A percentile compares a stretch with the other conserved stretches of the same genome.
phyloP scores from a whole-genome alignment of 306 rosid genomes.

The Ammopiptanthus mongolicus region DNA sequence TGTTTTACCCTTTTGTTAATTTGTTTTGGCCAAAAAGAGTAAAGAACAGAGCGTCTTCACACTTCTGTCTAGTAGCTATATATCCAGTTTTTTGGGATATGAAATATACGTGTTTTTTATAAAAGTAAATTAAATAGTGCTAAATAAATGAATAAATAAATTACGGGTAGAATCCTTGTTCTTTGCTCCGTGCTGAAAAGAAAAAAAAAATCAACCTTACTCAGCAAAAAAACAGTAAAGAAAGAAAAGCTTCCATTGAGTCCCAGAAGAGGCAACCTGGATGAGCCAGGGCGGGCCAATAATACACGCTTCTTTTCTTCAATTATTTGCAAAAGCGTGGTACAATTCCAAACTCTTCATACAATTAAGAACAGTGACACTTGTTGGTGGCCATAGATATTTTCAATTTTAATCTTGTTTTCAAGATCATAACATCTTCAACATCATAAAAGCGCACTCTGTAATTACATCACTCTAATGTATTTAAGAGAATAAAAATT shows the following conservation, averaged over 20 bases:
- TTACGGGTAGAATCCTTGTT: not conserved
- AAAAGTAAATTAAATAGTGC: not conserved
- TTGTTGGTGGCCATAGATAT: not conserved
- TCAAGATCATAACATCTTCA: not conserved
- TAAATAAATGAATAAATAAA: not conserved
- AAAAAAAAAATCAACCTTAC: not conserved
- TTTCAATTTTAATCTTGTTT: not conserved
- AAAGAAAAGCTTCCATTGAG: not conserved
- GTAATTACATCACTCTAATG: too few relatives aligned
- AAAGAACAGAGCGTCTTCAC: not conserved
- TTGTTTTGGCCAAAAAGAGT: not conserved
- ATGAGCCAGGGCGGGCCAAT: slow-evolving; percentile 1
- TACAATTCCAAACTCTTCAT: not conserved
- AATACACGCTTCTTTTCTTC: not conserved
- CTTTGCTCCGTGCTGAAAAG: not conserved
- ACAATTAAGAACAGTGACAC: not conserved
- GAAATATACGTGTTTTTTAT: not conserved
- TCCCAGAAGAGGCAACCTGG: slow-evolving; percentile 23
- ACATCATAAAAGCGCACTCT: too few relatives aligned
- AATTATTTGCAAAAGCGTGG: slow-evolving; percentile 19
- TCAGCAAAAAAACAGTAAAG: not conserved
- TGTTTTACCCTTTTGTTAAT: too few relatives aligned
- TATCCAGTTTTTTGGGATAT: not conserved
- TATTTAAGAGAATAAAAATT: too few relatives aligned
- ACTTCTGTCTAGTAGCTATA: not conserved